phyloP scores from a whole-genome alignment of 257 asterid species.

The Fraxinus anomala region DNA sequence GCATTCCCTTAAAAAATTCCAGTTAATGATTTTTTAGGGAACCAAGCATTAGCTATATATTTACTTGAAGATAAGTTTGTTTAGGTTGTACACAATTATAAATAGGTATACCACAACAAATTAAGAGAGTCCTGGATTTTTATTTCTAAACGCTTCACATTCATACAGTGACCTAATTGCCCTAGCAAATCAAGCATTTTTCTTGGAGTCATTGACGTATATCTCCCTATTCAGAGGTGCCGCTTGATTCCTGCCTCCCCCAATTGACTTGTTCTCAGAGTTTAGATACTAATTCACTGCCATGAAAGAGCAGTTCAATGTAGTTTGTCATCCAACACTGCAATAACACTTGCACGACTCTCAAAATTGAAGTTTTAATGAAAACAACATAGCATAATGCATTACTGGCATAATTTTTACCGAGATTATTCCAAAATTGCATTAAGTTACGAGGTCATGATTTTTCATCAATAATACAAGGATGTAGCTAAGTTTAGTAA shows the following conservation, averaged over 20 bases:
- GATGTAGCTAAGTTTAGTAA: not conserved
- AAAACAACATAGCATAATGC: not conserved
- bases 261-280: not conserved
- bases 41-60: not conserved
- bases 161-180: not conserved
- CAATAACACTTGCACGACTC: not conserved
- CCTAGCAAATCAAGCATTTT: not conserved
- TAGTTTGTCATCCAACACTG: not conserved
- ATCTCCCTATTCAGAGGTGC: not conserved
- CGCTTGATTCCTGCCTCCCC: not conserved
- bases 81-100: not conserved
- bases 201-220: not conserved
- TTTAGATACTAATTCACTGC: not conserved
- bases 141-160: not conserved
- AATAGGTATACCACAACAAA: not conserved
- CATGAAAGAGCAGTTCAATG: not conserved
- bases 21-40: not conserved
- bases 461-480: not conserved
- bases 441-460: not conserved
- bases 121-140: not conserved
- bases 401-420: not conserved
- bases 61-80: not conserved
- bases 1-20: not conserved
- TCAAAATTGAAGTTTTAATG: too few relatives aligned
- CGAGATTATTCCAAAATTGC: not conserved